phyloP scores from a whole-genome alignment of 345 rosid species.

The Eucalyptus curtisii region DNA sequence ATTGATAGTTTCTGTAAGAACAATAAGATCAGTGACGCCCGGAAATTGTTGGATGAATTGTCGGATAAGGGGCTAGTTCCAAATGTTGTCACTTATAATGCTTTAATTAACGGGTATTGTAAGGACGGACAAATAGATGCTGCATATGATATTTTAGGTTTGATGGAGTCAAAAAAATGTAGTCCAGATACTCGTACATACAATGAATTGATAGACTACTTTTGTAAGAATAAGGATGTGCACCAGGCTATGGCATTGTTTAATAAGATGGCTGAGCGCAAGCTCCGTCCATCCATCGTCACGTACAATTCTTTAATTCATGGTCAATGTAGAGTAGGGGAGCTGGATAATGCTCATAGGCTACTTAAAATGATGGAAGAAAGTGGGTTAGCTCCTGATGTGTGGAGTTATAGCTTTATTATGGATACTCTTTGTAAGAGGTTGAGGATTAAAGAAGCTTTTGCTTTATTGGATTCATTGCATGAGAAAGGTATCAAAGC shows the following conservation, averaged over 20 bases:
- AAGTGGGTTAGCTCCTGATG: constrained; percentile 54
- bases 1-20: constrained; percentile 55
- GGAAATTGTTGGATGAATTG: constrained; percentile 39
- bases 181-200: constrained; percentile 67
- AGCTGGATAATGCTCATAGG: constrained; percentile 60
- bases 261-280: constrained; percentile 36
- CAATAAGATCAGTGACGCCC: constrained; percentile 44
- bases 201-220: constrained; percentile 71
- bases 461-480: constrained; percentile 51
- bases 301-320: constrained; percentile 69
- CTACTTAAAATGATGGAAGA: constrained; percentile 57
- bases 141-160: constrained; percentile 49
- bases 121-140: constrained; percentile 51
- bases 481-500: constrained; percentile 50
- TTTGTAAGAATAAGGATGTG: constrained; percentile 49
- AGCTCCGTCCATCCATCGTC: constrained; percentile 39
- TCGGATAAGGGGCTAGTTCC: constrained; percentile 51
- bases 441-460: constrained; percentile 61
- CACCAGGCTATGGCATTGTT: constrained; percentile 79
- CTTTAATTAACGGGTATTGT: constrained; percentile 71
- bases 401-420: constrained; percentile 55
- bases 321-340: constrained; percentile 66
- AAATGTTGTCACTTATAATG: constrained; percentile 70
- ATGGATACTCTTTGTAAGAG: constrained; percentile 64
- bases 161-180: constrained; percentile 53